Conservation (phyloP, 495 filamentous ascomycete species). For the Staphylotrichum longicolle region DNA sequence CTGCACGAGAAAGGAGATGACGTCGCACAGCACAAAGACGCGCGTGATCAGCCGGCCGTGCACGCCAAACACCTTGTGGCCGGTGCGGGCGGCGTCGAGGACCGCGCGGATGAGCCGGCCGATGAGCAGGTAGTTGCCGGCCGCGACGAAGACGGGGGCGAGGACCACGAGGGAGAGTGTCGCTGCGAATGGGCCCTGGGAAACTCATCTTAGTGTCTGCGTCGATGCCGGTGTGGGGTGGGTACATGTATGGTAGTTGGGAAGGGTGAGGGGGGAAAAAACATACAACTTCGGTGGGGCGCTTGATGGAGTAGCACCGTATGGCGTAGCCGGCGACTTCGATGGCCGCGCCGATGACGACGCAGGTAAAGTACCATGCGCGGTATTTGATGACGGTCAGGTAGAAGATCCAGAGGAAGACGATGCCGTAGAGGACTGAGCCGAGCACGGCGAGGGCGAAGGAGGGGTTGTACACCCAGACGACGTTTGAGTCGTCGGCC, state of each 20-base stretch:
- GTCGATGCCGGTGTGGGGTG: neutral
- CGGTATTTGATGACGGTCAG: conserved; percentile 31
- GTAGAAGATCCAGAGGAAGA: conserved; percentile 30
- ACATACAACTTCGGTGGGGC: conserved; percentile 33
- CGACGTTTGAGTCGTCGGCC: neutral
- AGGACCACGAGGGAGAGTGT: conserved; percentile 53
- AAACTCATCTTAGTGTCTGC: neutral
- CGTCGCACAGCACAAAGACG: conserved; percentile 40
- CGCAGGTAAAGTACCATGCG: conserved; percentile 34
- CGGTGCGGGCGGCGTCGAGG: conserved; percentile 23
- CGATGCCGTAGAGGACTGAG: conserved; percentile 30
- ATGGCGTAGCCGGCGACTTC: conserved; percentile 47
- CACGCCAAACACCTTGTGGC: conserved; percentile 21
- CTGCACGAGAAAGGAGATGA: conserved; percentile 43
- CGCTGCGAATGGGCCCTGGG: conserved; percentile 54
- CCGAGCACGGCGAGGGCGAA: conserved; percentile 31
- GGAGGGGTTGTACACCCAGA: conserved; percentile 36
- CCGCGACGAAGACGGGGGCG: conserved; percentile 48
- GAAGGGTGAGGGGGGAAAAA: conserved; percentile 27
- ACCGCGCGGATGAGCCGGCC: conserved; percentile 46
- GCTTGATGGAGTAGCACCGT: conserved; percentile 36
- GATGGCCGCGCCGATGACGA: conserved; percentile 37
- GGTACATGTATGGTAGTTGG: neutral
- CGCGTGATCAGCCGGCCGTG: conserved; percentile 44
- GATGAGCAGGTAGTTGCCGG: conserved; percentile 50